Evolutionary conservation across 1,139 yeast genomes (phyloP), one percentile per base, ranked within the genome.

Genomic region (Geotrichum histeridarum): DNA sequence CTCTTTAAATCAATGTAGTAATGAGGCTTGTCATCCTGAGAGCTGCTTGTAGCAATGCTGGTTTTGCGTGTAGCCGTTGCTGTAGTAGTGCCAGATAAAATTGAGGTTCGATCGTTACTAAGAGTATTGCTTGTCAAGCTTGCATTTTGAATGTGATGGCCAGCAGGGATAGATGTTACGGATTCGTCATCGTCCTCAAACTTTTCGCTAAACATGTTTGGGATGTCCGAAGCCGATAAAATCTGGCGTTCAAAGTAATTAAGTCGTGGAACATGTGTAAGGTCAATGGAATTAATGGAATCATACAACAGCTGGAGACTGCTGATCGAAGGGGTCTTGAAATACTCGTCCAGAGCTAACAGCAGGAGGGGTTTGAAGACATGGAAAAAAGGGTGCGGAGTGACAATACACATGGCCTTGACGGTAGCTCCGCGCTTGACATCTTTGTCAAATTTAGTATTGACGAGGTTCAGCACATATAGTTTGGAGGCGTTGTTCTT

Each of bases 321-420:
- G 45, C 62, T 64, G 42, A 62, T 59, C 9, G 63, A 50, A 1
- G 71, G 68, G n/a, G 58, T 46, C 51, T 60, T 57, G 57, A 71
- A 66, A 51, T 70, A 69, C 45, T 71, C 72, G 63, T 81, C 84
- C 59, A 81, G 71, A 15, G 83, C 78, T 44, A 82, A 75, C 58
- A 81, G 64, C 50, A 82, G 67, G 56, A 82, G 67, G 2, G 87
- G 86, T 64, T 77, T 79, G 67, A 81, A 81, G 55, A 78, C 78
- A 61, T 81, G 82, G 68, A 81, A 79, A 63, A 72, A 80, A 4
- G 76, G 68, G 50, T 77, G 72, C 32, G 71, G 70, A 15, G 86
- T 81, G 27, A 82, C 70, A 31, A 82, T 73, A 18, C 82, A 77
- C 59, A 82, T 68, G 27, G 84, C 74, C 63, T 80, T 80, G 55